Evolutionary conservation across 768 basidiomycete genomes (phyloP).

Genomic region (Mycena amicta): DNA sequence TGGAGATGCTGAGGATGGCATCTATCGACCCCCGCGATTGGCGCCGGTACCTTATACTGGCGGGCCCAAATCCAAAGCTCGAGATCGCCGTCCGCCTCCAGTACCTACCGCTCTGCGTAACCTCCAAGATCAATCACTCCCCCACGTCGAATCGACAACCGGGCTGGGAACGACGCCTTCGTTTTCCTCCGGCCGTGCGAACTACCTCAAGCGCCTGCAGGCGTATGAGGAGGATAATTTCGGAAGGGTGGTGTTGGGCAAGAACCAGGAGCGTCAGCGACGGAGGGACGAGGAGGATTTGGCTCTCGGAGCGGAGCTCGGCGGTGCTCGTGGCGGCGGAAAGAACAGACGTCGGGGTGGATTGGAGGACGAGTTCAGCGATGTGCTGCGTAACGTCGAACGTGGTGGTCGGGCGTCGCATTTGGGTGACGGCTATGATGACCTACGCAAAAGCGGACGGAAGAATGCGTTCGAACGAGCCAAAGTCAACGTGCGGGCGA

Average conservation of each 20-base stretch:
- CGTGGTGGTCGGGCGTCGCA: conserved; percentile 39
- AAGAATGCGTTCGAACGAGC: conserved; percentile 55
- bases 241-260: conserved; percentile 86
- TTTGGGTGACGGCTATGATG: conserved; percentile 78
- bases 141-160: conserved; percentile 70
- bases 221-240: conserved; percentile 97
- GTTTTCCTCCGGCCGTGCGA: conserved; percentile 66
- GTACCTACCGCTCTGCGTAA: conserved; percentile 66
- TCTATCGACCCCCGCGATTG: conserved; percentile 85
- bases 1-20: conserved; percentile 39
- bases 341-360: conserved; percentile 67
- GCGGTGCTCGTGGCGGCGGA: conserved; percentile 45
- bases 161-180: conserved; percentile 68
- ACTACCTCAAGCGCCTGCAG: conserved; percentile 76
- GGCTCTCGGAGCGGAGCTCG: conserved; percentile 75
- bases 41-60: conserved; percentile 85
- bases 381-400: conserved; percentile 68
- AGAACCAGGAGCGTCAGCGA: conserved; percentile 76
- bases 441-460: conserved; percentile 67
- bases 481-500: conserved; percentile 27
- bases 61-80: conserved; percentile 47
- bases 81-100: conserved; percentile 50
- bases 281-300: conserved; percentile 83
- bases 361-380: conserved; percentile 83
- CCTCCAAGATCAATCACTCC: conserved; percentile 54